Evolutionary conservation across 2,329 filamentous ascomycete species (phyloP).

Genomic region (Diaporthe nobilis): DNA sequence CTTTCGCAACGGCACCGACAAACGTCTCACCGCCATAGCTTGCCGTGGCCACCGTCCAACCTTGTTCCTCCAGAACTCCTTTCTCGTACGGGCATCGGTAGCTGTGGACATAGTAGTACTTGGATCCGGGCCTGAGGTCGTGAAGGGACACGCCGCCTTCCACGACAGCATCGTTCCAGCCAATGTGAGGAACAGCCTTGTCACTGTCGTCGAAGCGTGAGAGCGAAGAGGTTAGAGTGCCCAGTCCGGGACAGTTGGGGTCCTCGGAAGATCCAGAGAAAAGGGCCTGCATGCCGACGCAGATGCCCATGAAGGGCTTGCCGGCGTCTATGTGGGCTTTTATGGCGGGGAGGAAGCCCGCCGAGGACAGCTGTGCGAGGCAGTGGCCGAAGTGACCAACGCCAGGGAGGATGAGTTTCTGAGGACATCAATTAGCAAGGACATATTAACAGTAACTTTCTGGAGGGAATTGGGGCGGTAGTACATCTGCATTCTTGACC

Average conservation of each 20-base stretch:
- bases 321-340: constrained; percentile 85
- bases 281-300: constrained; percentile 91
- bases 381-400: constrained; percentile 99
- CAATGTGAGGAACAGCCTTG: constrained; percentile 98
- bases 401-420: constrained; percentile 95
- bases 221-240: constrained; percentile 79
- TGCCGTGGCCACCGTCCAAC: constrained; percentile 94
- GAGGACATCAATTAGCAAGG: constrained; percentile 39
- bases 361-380: constrained; percentile 83
- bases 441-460: constrained; percentile 39
- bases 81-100: constrained; percentile 85
- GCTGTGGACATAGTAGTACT: constrained; percentile 99
- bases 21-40: constrained; percentile 92
- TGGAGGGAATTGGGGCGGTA: constrained; percentile 41
- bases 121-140: constrained; percentile 83
- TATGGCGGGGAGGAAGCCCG: constrained; percentile 88
- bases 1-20: constrained; percentile 88
- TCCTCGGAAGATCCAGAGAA: constrained; percentile 90
- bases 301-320: constrained; percentile 99
- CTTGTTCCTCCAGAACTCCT: constrained; percentile 82
- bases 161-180: constrained; percentile 93
- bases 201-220: constrained; percentile 80
- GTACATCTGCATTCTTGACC: constrained; percentile 86
- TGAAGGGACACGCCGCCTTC: constrained; percentile 72
- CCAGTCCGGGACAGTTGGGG: constrained; percentile 78